phyloP scores from a whole-genome alignment of 768 basidiomycete species.

The Pisolithus orientalis region DNA sequence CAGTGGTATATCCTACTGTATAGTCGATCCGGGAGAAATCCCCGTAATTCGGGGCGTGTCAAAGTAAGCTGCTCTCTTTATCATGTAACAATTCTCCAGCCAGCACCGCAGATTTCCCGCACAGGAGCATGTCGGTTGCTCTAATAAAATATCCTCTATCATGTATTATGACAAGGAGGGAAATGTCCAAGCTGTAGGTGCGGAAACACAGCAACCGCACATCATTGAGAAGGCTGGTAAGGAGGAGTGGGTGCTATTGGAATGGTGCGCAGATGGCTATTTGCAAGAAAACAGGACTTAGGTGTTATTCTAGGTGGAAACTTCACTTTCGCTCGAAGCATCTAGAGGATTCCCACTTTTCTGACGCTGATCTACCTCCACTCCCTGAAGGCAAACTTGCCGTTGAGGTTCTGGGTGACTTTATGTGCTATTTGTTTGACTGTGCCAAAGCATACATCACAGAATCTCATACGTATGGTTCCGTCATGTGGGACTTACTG shows the following conservation, averaged over 20 bases:
- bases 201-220: conserved; percentile 35
- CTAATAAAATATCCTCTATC: conserved; percentile 47
- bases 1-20: conserved; percentile 41
- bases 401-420: conserved; percentile 42
- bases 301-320: conserved; percentile 24
- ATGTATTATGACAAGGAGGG: conserved; percentile 41
- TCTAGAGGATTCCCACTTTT: conserved; percentile 15
- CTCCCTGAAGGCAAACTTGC: conserved; percentile 35
- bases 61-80: conserved; percentile 10
- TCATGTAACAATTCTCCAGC: no score
- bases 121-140: conserved; percentile 39
- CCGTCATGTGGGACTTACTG: conserved; percentile 35
- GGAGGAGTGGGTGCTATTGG: conserved; percentile 21
- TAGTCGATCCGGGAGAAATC: conserved; percentile 25
- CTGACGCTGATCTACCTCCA: conserved; percentile 30
- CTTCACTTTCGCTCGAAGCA: conserved; percentile 28
- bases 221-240: conserved; percentile 36
- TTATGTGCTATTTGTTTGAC: conserved; percentile 39
- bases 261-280: conserved; percentile 17
- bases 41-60: conserved; percentile 15
- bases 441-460: conserved; percentile 39
- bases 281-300: not conserved
- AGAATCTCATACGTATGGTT: conserved; percentile 39
- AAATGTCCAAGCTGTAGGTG: conserved; percentile 35
- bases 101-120: conserved; percentile 35